Conservation (phyloP, 352 stramenopile species). For the Phytophthora lateralis region DNA sequence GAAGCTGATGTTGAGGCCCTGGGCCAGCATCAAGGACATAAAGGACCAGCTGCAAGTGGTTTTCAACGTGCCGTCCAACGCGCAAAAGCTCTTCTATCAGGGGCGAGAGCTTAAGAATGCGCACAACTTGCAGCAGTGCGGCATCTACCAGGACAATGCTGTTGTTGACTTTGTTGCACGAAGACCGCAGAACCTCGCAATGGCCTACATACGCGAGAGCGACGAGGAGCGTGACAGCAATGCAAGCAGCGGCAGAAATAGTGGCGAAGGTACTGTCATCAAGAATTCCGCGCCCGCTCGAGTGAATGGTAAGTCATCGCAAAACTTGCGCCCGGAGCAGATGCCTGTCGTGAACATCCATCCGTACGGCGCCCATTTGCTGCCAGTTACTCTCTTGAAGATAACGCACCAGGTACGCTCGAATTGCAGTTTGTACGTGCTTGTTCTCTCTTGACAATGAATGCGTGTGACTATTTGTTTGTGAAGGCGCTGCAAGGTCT, state of each 20-base stretch:
- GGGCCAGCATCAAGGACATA: conserved; percentile 85
- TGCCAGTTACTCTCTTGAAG: conserved; percentile 83
- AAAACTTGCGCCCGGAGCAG: conserved; percentile 56
- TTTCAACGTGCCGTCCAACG: conserved; percentile 78
- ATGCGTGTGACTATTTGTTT: conserved; percentile 1
- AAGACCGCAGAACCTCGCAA: conserved; percentile 58
- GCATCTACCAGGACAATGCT: conserved; percentile 84
- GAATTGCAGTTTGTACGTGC: neutral
- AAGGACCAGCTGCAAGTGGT: conserved; percentile 87
- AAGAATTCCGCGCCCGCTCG: conserved; percentile 15
- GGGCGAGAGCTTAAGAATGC: conserved; percentile 83
- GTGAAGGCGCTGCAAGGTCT: conserved; percentile 87
- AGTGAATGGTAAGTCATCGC: conserved; percentile 25
- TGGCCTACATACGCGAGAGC: conserved; percentile 44
- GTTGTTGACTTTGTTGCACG: conserved; percentile 80
- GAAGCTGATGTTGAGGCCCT: conserved; percentile 80
- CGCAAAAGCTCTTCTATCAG: conserved; percentile 85
- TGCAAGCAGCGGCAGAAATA: conserved; percentile 14
- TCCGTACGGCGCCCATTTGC: conserved; percentile 74
- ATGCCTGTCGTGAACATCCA: conserved; percentile 78
- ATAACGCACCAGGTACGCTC: conserved; percentile 70
- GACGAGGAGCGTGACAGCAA: conserved; percentile 16
- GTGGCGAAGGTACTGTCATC: conserved; percentile 11
- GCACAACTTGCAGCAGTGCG: conserved; percentile 83
- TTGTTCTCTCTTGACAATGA: neutral